phyloP scores from a whole-genome alignment of 331 rosid species.

The Arachis monticola region DNA sequence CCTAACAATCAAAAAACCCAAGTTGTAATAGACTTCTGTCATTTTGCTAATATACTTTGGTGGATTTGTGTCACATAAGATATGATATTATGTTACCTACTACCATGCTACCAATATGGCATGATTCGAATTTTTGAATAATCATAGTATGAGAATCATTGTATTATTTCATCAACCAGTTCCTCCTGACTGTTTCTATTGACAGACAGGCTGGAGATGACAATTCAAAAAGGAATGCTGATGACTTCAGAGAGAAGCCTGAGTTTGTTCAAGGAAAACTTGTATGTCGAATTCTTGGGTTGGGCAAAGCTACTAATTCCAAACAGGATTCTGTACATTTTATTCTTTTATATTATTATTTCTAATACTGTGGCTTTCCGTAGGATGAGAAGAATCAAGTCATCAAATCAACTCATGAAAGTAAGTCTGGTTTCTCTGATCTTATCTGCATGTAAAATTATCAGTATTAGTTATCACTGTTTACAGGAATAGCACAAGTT shows the following conservation, averaged over 20 bases:
- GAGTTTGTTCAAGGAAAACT: constrained; percentile 46
- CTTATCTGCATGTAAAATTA: constrained; percentile 34
- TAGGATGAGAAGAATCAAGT: constrained; percentile 64
- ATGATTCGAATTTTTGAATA: constrained; percentile 15
- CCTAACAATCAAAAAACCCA: background rate
- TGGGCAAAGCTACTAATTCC: constrained; percentile 21
- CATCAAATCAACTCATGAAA: constrained; percentile 39
- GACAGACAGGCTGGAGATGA: constrained; percentile 62
- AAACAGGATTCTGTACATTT: constrained; percentile 17
- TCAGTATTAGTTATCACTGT: constrained; percentile 7
- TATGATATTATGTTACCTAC: constrained; percentile 1
- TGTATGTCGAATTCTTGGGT: constrained; percentile 50
- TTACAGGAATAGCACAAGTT: constrained; percentile 18
- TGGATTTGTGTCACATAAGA: constrained; percentile 13
- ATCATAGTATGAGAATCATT: constrained; percentile 32
- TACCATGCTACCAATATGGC: constrained; percentile 3
- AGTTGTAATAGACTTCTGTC: background rate
- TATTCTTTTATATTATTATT: constrained; percentile 35
- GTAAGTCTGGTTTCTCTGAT: constrained; percentile 54
- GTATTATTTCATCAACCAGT: constrained; percentile 41
- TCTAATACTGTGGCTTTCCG: constrained; percentile 34
- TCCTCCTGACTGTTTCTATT: constrained; percentile 48
- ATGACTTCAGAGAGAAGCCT: constrained; percentile 47
- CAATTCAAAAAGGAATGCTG: constrained; percentile 45
- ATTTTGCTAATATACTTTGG: constrained; percentile 5